Percentiles rank a stretch among this genome's conserved stretches.
Evolutionary conservation across 306 rosid genomes (phyloP).

Genomic region (Cicer cuneatum): DNA sequence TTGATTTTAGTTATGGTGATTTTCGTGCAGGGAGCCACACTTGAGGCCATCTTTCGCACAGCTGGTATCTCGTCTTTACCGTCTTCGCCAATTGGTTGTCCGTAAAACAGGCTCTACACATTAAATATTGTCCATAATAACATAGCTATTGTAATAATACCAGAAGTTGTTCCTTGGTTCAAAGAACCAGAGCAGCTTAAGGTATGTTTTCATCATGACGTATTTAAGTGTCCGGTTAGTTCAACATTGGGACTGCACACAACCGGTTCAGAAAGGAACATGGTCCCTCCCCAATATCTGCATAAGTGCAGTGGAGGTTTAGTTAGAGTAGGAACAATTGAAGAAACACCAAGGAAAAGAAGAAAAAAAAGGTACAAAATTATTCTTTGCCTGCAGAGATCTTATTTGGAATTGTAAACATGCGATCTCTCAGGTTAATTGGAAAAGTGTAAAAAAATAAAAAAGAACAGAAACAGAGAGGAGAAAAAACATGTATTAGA

Average conservation of each 20-base stretch:
- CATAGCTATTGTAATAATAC: slow-evolving; percentile 56
- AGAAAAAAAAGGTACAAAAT: slow-evolving; percentile 44
- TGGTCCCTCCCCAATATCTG: slow-evolving; percentile 58
- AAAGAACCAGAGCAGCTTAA: slow-evolving; percentile 67
- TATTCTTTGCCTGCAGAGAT: slow-evolving; percentile 65
- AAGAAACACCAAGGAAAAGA: slow-evolving; percentile 52
- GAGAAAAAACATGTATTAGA: slow-evolving; percentile 35
- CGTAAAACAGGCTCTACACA: slow-evolving; percentile 50
- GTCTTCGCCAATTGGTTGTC: slow-evolving; percentile 63
- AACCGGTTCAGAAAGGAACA: slow-evolving; percentile 53
- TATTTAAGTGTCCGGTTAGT: slow-evolving; percentile 65
- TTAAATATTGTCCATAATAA: slow-evolving; percentile 50
- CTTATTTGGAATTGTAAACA: slow-evolving; percentile 76
- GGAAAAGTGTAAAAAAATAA: slow-evolving; percentile 55
- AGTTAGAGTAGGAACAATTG: slow-evolving; percentile 62
- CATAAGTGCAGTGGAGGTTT: slow-evolving; percentile 70
- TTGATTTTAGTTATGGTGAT: slow-evolving; percentile 39
- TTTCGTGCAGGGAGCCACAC: slow-evolving; percentile 81
- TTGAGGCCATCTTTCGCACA: slow-evolving; percentile 92
- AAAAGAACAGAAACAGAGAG: not conserved
- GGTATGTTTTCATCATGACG: slow-evolving; percentile 45
- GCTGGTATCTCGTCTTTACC: slow-evolving; percentile 73
- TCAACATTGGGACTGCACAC: slow-evolving; percentile 79
- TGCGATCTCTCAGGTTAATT: slow-evolving; percentile 72
- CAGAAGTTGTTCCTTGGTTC: slow-evolving; percentile 65